These are phyloP conservation scores for Pythium folliculosum DNA, from an alignment of 352 stramenopile species.

Conservation along the genomic window DNA sequence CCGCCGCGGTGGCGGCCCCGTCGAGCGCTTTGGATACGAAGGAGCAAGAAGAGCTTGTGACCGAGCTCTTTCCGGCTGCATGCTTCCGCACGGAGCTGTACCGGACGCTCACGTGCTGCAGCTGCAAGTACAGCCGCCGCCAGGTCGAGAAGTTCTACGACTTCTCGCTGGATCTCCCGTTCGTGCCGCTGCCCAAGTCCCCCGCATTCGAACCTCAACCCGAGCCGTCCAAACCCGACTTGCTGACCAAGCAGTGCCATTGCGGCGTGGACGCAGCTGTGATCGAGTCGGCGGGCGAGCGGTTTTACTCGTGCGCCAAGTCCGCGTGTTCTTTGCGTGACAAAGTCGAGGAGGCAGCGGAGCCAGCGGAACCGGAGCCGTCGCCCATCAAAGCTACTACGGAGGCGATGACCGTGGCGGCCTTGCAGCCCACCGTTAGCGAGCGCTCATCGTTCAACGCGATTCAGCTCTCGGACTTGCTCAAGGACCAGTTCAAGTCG, in stretches of 20 bases:
- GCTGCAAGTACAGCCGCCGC: constrained; percentile 77
- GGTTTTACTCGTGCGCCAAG: constrained; percentile 62
- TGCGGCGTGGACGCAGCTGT: constrained; percentile 49
- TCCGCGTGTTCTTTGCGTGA: constrained; percentile 66
- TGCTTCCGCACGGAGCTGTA: constrained; percentile 80
- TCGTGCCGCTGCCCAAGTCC: constrained; percentile 7
- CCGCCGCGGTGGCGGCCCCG: background rate
- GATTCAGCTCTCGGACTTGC: constrained; percentile 59
- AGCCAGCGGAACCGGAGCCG: background rate
- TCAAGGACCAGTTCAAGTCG: constrained; percentile 79
- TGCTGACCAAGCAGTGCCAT: constrained; percentile 45
- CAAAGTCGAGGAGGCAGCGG: constrained; percentile 8
- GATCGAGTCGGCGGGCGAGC: constrained; percentile 35
- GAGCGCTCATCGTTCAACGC: constrained; percentile 10
- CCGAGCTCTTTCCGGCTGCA: constrained; percentile 64
- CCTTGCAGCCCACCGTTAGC: background rate
- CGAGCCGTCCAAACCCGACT: constrained; percentile 4
- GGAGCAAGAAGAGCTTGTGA: constrained; percentile 44
- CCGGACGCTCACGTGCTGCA: constrained; percentile 74
- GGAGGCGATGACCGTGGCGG: no score
- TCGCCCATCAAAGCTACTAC: background rate
- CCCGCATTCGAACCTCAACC: constrained; percentile 4
- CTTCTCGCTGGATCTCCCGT: constrained; percentile 82
- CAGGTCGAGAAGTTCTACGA: constrained; percentile 85
- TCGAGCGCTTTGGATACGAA: constrained; percentile 8